Percentiles rank a stretch among this genome's conserved stretches.
Evolutionary conservation across 108 stramenopile species (phyloP).

Genomic region (Conticribra guillardii): DNA sequence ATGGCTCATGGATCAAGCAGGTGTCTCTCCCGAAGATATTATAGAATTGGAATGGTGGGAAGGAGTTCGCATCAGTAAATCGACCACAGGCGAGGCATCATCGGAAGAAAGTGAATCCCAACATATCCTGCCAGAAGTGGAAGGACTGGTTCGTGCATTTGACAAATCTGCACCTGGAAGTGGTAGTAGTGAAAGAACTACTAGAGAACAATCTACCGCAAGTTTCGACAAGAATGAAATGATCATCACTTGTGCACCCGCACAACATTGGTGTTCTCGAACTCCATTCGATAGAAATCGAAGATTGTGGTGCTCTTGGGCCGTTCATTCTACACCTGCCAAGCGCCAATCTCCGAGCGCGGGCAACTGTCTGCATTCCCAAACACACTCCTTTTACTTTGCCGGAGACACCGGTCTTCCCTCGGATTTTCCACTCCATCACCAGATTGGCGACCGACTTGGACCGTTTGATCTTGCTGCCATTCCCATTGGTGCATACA

Average conservation of each 20-base stretch:
- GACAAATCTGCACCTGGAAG: too few relatives aligned
- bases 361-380: not conserved
- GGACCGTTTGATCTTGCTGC: constrained; percentile 89
- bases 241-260: constrained; percentile 77
- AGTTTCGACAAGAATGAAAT: constrained; percentile 23
- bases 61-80: constrained; percentile 39
- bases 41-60: constrained; percentile 95
- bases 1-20: constrained; percentile 69
- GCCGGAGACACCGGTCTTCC: constrained; percentile 87
- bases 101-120: too few relatives aligned
- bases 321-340: constrained; percentile 47
- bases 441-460: constrained; percentile 79
- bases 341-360: not conserved
- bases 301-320: constrained; percentile 91
- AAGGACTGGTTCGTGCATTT: constrained; percentile 46
- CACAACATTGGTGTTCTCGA: constrained; percentile 91
- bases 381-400: constrained; percentile 73
- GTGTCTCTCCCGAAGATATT: constrained; percentile 57
- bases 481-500: constrained; percentile 95
- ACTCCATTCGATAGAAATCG: constrained; percentile 87
- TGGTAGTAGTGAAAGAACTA: constrained; percentile 11
- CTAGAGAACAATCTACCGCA: not conserved
- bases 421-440: constrained; percentile 78
- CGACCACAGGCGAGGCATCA: too few relatives aligned
- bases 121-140: constrained; percentile 19